Percentiles rank a stretch among this genome's conserved stretches.
These are phyloP conservation scores for Leccinum ponderosum DNA, from an alignment of 1,284 basidiomycete species.

Conservation along the genomic window DNA sequence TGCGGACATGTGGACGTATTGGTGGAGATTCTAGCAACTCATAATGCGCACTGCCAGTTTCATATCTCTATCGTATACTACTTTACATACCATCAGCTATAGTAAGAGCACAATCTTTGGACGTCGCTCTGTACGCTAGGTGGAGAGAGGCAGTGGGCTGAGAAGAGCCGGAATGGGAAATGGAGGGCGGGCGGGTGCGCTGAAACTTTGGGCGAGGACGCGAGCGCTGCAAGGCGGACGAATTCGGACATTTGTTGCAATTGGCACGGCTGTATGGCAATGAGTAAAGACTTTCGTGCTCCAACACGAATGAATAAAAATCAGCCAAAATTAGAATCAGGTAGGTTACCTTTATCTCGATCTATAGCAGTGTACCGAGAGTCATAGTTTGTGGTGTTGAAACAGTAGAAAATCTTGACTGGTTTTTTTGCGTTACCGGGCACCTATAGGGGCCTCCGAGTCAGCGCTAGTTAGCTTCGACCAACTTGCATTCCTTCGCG, in stretches of 20 bases:
- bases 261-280: no score
- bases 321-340: not conserved
- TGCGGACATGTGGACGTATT: constrained; percentile 38
- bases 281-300: no score
- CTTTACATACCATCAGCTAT: not conserved
- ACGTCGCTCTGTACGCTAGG: no score
- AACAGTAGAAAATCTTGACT: not conserved
- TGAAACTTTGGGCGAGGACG: no score
- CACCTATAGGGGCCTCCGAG: no score
- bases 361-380: not conserved
- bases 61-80: constrained; percentile 9
- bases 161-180: no score
- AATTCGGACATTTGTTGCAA: no score
- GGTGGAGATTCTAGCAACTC: not conserved
- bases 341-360: not conserved
- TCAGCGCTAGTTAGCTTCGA: no score
- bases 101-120: not conserved
- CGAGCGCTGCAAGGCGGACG: no score
- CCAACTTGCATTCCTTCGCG: no score
- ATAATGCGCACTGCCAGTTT: not conserved
- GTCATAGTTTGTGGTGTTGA: not conserved
- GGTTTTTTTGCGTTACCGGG: not conserved
- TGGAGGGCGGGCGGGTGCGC: no score
- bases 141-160: no score
- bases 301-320: not conserved